phyloP scores from a whole-genome alignment of 805 yeast species.

The Candida ortonii region DNA sequence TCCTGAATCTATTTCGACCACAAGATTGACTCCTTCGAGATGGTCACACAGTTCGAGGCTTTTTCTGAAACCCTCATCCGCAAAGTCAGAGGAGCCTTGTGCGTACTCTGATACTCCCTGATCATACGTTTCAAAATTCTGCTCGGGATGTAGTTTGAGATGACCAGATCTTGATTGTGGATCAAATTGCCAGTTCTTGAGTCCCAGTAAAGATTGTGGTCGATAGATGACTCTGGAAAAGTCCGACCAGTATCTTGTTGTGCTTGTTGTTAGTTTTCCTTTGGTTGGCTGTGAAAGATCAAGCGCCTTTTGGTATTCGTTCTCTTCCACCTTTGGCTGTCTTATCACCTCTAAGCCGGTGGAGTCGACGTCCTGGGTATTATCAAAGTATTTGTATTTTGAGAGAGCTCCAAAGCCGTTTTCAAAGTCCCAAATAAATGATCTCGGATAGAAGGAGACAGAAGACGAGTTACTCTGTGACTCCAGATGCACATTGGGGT shows the following conservation, averaged over 20 bases:
- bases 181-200: constrained; percentile 60
- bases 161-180: constrained; percentile 28
- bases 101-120: constrained; percentile 63
- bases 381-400: constrained; percentile 45
- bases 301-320: constrained; percentile 61
- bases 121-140: constrained; percentile 45
- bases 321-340: constrained; percentile 40
- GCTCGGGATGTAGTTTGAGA: constrained; percentile 25
- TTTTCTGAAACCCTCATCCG: constrained; percentile 59
- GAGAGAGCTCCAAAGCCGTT: constrained; percentile 75
- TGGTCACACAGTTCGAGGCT: constrained; percentile 74
- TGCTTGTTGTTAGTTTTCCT: constrained; percentile 36
- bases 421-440: constrained; percentile 73
- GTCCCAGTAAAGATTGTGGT: constrained; percentile 54
- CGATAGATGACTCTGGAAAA: constrained; percentile 64
- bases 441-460: constrained; percentile 75
- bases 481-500: constrained; percentile 47
- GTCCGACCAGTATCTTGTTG: constrained; percentile 76
- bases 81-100: constrained; percentile 41
- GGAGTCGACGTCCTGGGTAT: constrained; percentile 18
- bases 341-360: constrained; percentile 13
- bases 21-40: constrained; percentile 65
- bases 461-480: constrained; percentile 41
- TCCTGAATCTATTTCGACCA: constrained; percentile 69
- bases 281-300: constrained; percentile 43